Evolutionary conservation across 2,329 filamentous ascomycete species (phyloP), one percentile per base, ranked within the genome.

Genomic region (Davidsoniella virescens): DNA sequence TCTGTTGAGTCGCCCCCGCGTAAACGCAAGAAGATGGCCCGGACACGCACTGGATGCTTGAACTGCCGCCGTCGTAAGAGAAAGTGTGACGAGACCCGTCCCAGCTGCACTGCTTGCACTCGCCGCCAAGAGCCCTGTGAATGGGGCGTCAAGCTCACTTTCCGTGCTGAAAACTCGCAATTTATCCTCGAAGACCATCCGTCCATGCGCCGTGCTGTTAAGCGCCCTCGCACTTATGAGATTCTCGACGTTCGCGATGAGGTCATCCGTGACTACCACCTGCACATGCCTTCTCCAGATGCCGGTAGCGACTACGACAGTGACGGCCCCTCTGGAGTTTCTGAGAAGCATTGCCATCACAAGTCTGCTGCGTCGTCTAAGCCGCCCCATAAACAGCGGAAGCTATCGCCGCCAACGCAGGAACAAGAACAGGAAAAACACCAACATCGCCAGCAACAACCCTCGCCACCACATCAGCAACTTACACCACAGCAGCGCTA

Each of bases 21-120:
- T 8, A 53, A 53, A 37, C 52, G 49, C 37, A 52, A 55, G 49
- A 64, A 63, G 55, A 59, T 61, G 10, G 63, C 59, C 41, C 58
- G 63, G 14, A 65, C 63, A 12, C 57, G 63, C 20, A 63, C 62
- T 4, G 63, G 63, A 1, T 65, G 63, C 38, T 60, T 65, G 49
- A 65, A 65, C 52, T 65, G 63, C 25, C 63, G 63, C 6, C 62
- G 62, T 36, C 64, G 63, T 56, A 65, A 65, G 59, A 59, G 63
- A 40, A 65, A 64, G 52, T 65, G 63, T 50, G 64, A 66, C 48
- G 64, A 66, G 51, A 55, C 55, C 5, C 61, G 59, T 1, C 64
- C 64, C 5, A 54, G 60, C 2, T 66, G 64, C 41, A 62, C 62
- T 12, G 61, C 61, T 1, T 66, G 64, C 54, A 53, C 57, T 9